A percentile compares a stretch with the other conserved stretches of the same genome.
phyloP scores from a whole-genome alignment of 106 monocot genomes.

The Gastrodia elata region DNA sequence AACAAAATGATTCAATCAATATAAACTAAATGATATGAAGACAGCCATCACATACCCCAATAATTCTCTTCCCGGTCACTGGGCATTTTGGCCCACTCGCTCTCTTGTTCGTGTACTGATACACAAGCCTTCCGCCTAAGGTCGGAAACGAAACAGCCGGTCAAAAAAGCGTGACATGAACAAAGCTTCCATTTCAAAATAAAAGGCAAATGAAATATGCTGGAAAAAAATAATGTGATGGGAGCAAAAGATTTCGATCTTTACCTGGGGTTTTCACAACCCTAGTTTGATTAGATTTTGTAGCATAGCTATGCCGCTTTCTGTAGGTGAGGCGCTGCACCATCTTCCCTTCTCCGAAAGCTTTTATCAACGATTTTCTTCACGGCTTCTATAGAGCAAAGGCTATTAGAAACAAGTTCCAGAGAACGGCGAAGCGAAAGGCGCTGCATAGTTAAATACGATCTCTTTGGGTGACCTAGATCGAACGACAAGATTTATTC shows the following conservation, averaged over 20 bases:
- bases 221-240: background rate
- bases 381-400: background rate
- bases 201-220: background rate
- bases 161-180: background rate
- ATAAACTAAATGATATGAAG: background rate
- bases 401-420: background rate
- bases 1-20: background rate
- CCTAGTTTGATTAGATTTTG: conserved; percentile 52
- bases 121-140: conserved; percentile 63
- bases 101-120: conserved; percentile 60
- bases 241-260: background rate
- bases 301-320: conserved; percentile 61
- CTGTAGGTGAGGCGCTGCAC: conserved; percentile 55
- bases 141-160: background rate
- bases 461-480: background rate
- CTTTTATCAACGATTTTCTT: background rate
- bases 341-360: conserved; percentile 18
- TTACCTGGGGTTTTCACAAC: conserved; percentile 72
- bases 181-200: background rate
- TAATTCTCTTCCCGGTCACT: conserved; percentile 69
- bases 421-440: background rate
- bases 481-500: background rate
- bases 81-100: conserved; percentile 70
- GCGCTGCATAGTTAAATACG: background rate
- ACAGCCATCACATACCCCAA: conserved; percentile 35